These are phyloP conservation scores for Aspergillus olivimuriae DNA, from an alignment of 495 filamentous ascomycete genomes.

Conservation along the genomic window DNA sequence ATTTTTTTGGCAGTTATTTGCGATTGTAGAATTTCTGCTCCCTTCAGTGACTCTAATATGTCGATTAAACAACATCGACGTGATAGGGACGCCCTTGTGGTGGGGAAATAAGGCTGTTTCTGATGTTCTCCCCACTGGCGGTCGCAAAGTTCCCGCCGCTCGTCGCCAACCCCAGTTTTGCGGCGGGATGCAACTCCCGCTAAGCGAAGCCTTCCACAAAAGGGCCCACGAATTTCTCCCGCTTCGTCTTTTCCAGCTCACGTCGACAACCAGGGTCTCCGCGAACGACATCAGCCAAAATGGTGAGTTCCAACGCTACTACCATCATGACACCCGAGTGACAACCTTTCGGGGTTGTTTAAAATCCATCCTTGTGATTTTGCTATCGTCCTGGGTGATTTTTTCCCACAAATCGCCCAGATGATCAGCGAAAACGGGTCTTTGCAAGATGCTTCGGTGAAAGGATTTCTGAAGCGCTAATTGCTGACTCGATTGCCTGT, in stretches of 20 bases:
- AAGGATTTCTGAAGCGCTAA: conserved; percentile 86
- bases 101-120: no score
- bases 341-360: conserved; percentile 9
- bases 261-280: conserved; percentile 31
- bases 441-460: conserved; percentile 95
- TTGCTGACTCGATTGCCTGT: conserved; percentile 82
- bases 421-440: conserved; percentile 47
- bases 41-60: no score
- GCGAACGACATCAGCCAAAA: conserved; percentile 39
- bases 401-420: conserved; percentile 1
- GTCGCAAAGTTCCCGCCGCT: conserved; percentile 13
- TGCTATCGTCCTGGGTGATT: background rate
- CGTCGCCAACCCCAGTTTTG: conserved; percentile 38
- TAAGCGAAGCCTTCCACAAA: conserved; percentile 45
- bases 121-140: no score
- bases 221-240: conserved; percentile 29
- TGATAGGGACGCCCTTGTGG: no score
- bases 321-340: conserved; percentile 19
- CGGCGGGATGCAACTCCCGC: conserved; percentile 36
- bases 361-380: background rate
- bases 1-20: background rate
- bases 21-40: no score
- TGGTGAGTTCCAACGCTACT: conserved; percentile 48
- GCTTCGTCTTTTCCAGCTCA: conserved; percentile 23
- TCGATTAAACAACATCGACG: no score